Evolutionary conservation across 2,329 filamentous ascomycete species (phyloP).

Genomic region (Fusarium sp.): DNA sequence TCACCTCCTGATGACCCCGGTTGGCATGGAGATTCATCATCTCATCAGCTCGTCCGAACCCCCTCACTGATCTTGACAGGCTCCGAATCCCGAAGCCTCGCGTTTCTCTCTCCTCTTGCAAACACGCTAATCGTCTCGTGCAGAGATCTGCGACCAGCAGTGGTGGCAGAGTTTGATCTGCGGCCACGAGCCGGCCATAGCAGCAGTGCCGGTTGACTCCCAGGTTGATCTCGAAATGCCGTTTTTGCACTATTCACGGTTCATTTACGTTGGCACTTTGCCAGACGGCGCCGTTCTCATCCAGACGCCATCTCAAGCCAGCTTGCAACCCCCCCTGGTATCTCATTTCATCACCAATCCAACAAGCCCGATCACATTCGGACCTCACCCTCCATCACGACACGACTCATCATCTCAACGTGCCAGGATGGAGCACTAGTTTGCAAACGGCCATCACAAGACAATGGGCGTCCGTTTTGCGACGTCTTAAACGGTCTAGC

Average conservation of each 20-base stretch:
- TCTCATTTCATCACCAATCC: slow-evolving; percentile 14
- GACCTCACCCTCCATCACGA: slow-evolving; percentile 25
- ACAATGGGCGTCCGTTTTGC: slow-evolving; percentile 8
- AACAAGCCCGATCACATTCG: slow-evolving; percentile 7
- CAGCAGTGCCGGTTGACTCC: slow-evolving; percentile 1
- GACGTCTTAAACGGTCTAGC: slow-evolving; percentile 23
- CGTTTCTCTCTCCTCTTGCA: not conserved
- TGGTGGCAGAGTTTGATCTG: slow-evolving; percentile 16
- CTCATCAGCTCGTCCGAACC: slow-evolving; percentile 27
- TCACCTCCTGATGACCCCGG: slow-evolving; percentile 21
- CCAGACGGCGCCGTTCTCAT: slow-evolving; percentile 3
- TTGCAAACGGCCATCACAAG: not conserved
- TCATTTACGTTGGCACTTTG: not conserved
- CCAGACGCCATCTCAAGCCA: slow-evolving; percentile 18
- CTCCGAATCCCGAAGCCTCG: slow-evolving; percentile 31
- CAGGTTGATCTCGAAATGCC: not conserved
- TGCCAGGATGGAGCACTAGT: slow-evolving; percentile 20
- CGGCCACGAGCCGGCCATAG: slow-evolving; percentile 4
- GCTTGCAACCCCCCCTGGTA: slow-evolving; percentile 14
- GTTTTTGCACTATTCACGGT: not conserved
- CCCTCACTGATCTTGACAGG: slow-evolving; percentile 18
- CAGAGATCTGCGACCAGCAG: slow-evolving; percentile 24
- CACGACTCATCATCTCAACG: slow-evolving; percentile 23
- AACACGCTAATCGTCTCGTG: slow-evolving; percentile 9
- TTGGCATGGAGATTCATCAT: slow-evolving; percentile 12